Conservation (phyloP, 371 early-diverging fungal genomes). For the Syncephalastrum contaminatum region DNA sequence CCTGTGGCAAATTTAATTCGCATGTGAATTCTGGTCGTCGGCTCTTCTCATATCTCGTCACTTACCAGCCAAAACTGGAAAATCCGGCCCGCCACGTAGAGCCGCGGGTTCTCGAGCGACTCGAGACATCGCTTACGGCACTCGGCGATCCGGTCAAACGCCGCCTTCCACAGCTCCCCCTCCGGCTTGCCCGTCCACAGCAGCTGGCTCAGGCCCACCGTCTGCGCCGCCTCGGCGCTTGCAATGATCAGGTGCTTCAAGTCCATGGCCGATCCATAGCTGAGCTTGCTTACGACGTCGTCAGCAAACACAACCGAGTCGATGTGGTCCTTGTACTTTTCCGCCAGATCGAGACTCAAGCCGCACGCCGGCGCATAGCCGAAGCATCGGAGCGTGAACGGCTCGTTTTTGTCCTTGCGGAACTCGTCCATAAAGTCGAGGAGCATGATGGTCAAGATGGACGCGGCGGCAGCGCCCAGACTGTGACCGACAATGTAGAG, state of each 20-base stretch:
- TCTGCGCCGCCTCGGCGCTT: slow-evolving; percentile 39
- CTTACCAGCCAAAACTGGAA: slow-evolving; percentile 53
- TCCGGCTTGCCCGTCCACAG: slow-evolving; percentile 31
- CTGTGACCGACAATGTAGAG: slow-evolving; percentile 82
- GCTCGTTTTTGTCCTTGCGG: slow-evolving; percentile 29
- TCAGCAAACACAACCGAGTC: slow-evolving; percentile 52
- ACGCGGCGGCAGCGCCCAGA: slow-evolving; percentile 79
- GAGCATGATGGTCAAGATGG: slow-evolving; percentile 78
- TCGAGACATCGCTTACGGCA: slow-evolving; percentile 34
- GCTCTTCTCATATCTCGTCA: neutral
- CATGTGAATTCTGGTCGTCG: neutral
- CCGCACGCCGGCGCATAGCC: slow-evolving; percentile 54
- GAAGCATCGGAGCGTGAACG: slow-evolving; percentile 37
- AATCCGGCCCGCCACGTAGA: slow-evolving; percentile 49
- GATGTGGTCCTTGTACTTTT: slow-evolving; percentile 45
- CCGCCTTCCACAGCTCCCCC: slow-evolving; percentile 39
- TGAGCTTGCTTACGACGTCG: slow-evolving; percentile 49
- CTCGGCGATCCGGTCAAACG: slow-evolving; percentile 40
- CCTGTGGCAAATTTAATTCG: slow-evolving; percentile 14
- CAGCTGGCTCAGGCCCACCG: slow-evolving; percentile 32
- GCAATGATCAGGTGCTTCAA: slow-evolving; percentile 48
- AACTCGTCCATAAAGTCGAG: slow-evolving; percentile 61
- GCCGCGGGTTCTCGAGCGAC: slow-evolving; percentile 39
- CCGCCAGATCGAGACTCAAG: slow-evolving; percentile 38
- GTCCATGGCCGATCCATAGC: slow-evolving; percentile 53